Base-by-base conservation (phyloP, 176 grass and related monocot species). In the Oryza brachyantha region DNA sequence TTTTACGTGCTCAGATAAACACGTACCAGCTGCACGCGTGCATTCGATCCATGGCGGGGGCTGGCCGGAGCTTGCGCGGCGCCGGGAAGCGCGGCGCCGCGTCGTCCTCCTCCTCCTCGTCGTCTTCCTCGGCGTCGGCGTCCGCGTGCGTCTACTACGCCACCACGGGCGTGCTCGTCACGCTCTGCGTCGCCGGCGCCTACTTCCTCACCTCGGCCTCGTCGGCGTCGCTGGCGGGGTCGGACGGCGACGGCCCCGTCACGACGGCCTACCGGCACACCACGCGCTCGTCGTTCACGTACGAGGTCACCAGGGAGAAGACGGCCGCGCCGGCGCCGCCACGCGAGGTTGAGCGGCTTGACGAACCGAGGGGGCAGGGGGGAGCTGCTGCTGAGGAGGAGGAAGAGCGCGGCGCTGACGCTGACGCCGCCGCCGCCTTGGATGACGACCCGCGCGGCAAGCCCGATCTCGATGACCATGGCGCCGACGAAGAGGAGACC, bases 191-290 rank as follows among this genome's bases (percentile, higher is more conserved):
- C 66, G 84, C 90, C 13, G 95, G 89, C 3, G 95, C 88, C 0
- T 99, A 85, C 85, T 87, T 99, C 57, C 86, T 95, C 43, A 84
- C 89, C 19, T 91, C 90, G 0, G 84, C 90, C 37, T 90, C 85
- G 4, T 64, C 90, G 36, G 34, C 78, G 64, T 54, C 83, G 11
- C 78, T 57, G 1, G 64, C 54, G 32, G 81, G 59, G 58, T 45
- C 68, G 19, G 55, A 41, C 41, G 42, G 3, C 2, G 80, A 29
- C 57, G 58, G 26, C 79, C 2, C 22, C 39, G 61, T 77, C 66
- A 74, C 67, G 11, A 74, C 67, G 11, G 52, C 69, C 26, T 91
- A 74, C 67, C 59, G 50, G 25, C 85, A 84, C 77, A 89, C 83
- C 19, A 86, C 85, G 37, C 66, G 72, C 3, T 85, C 82, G 0